Evolutionary conservation across 2,329 filamentous ascomycete species (phyloP).

Genomic region (Sporothrix humicola): DNA sequence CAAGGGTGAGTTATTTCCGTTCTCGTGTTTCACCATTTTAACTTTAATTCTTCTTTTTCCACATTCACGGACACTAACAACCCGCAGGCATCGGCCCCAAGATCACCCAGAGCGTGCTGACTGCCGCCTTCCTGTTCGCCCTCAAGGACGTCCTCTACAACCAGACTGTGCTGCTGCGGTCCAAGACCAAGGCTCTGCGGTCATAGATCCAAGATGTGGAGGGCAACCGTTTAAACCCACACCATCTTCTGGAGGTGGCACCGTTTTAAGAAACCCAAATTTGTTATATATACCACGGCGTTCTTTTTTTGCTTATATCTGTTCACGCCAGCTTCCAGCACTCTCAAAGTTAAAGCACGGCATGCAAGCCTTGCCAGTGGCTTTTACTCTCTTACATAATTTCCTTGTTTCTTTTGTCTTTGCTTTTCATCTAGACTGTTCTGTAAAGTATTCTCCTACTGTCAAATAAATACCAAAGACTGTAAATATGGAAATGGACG

Average conservation of each 20-base stretch:
- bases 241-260: not conserved
- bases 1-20: slow-evolving; percentile 67
- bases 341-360: not conserved
- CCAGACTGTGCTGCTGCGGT: slow-evolving; percentile 71
- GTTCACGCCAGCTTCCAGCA: not conserved
- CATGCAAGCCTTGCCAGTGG: not conserved
- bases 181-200: slow-evolving; percentile 49
- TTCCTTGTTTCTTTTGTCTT: not conserved
- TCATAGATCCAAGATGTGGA: slow-evolving; percentile 40
- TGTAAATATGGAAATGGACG: slow-evolving; percentile 17
- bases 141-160: slow-evolving; percentile 98
- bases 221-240: not conserved
- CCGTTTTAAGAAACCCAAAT: not conserved
- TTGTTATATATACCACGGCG: slow-evolving; percentile 28
- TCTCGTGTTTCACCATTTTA: slow-evolving; percentile 17
- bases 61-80: slow-evolving; percentile 24
- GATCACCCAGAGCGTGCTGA: slow-evolving; percentile 95
- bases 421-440: not conserved
- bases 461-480: not conserved
- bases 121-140: slow-evolving; percentile 93
- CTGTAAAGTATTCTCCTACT: slow-evolving; percentile 3
- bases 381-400: not conserved
- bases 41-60: not conserved
- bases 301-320: not conserved
- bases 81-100: slow-evolving; percentile 86